These are phyloP conservation scores for Nitzschia inconspicua DNA, from an alignment of 108 stramenopile species.

Conservation along the genomic window DNA sequence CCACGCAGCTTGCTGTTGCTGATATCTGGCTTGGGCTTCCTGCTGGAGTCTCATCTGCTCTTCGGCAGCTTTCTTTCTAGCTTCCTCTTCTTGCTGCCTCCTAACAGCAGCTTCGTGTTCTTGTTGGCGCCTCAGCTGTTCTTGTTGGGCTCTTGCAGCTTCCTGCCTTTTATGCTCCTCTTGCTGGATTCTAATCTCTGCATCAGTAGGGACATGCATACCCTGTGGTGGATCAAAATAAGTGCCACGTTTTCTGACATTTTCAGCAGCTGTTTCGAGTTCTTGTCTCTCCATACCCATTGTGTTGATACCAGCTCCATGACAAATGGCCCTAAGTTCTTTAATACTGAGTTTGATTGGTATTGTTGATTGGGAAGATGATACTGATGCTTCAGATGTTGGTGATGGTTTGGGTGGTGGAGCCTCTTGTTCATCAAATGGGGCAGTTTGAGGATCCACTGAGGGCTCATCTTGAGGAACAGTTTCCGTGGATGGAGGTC, in stretches of 20 bases:
- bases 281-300: slow-evolving; percentile 82
- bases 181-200: background rate
- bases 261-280: slow-evolving; percentile 56
- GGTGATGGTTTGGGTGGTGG: too few relatives aligned
- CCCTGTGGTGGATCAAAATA: slow-evolving; percentile 17
- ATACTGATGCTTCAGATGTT: background rate
- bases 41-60: slow-evolving; percentile 13
- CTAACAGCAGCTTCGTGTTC: slow-evolving; percentile 37
- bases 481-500: slow-evolving; percentile 2
- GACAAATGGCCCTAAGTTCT: slow-evolving; percentile 78
- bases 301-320: slow-evolving; percentile 77
- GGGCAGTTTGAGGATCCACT: too few relatives aligned
- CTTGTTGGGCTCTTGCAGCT: slow-evolving; percentile 10
- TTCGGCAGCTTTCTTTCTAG: slow-evolving; percentile 9
- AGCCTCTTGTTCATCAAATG: too few relatives aligned
- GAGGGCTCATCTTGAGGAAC: too few relatives aligned
- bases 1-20: slow-evolving; percentile 33
- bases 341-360: slow-evolving; percentile 47
- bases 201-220: background rate
- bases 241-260: slow-evolving; percentile 41
- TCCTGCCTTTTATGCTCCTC: slow-evolving; percentile 25
- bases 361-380: background rate
- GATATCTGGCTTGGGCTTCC: slow-evolving; percentile 34
- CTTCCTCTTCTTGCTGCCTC: slow-evolving; percentile 18
- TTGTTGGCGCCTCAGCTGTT: slow-evolving; percentile 6